phyloP scores from a whole-genome alignment of 495 filamentous ascomycete genomes.

The Penicillium daleae region DNA sequence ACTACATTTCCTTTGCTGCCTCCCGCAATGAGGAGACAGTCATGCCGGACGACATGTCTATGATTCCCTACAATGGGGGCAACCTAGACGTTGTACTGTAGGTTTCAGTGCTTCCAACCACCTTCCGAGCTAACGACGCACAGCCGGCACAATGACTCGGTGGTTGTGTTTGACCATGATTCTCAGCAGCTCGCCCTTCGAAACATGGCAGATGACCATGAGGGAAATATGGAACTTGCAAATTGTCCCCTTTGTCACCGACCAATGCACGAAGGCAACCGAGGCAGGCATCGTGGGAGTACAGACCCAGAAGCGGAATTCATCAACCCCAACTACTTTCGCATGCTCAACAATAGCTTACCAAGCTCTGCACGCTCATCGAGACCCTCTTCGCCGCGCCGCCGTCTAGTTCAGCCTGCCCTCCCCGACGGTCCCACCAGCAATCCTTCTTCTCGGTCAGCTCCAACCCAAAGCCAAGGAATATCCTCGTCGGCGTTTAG shows the following conservation, averaged over 20 bases:
- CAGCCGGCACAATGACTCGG: slow-evolving; percentile 88
- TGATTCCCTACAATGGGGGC: slow-evolving; percentile 49
- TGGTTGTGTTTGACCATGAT: slow-evolving; percentile 86
- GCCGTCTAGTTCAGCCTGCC: slow-evolving; percentile 54
- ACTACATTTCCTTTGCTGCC: background rate
- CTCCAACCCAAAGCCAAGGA: slow-evolving; percentile 53
- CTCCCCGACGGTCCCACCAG: slow-evolving; percentile 42
- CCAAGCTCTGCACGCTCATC: slow-evolving; percentile 54
- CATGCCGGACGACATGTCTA: slow-evolving; percentile 52
- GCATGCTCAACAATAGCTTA: slow-evolving; percentile 74
- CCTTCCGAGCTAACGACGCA: slow-evolving; percentile 6
- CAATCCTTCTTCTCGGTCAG: slow-evolving; percentile 52
- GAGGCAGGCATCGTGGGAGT: slow-evolving; percentile 39
- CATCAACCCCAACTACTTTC: slow-evolving; percentile 89
- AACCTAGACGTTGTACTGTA: slow-evolving; percentile 58
- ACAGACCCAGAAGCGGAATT: slow-evolving; percentile 63
- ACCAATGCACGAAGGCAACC: slow-evolving; percentile 60
- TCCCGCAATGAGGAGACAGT: slow-evolving; percentile 15
- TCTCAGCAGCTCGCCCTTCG: slow-evolving; percentile 84
- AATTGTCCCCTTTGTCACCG: slow-evolving; percentile 90
- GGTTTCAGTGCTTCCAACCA: slow-evolving; percentile 16
- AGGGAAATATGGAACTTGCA: slow-evolving; percentile 53
- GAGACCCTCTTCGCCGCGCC: slow-evolving; percentile 54
- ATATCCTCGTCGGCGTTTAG: slow-evolving; percentile 88
- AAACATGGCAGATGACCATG: slow-evolving; percentile 53